phyloP scores from a whole-genome alignment of 164 flowering plant genomes.

The Stephania japonica region DNA sequence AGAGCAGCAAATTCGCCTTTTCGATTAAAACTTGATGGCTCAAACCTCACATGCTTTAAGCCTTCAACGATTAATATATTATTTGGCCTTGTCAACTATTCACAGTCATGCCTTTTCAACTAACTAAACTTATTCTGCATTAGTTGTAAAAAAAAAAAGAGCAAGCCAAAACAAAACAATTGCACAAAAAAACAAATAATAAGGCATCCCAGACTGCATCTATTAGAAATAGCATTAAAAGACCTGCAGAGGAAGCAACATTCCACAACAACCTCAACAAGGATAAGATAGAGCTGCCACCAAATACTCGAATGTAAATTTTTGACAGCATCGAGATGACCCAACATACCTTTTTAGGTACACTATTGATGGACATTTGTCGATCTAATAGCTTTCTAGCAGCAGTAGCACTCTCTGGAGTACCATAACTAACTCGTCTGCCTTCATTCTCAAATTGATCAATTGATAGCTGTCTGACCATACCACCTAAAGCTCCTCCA shows the following conservation, averaged over 20 bases:
- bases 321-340: too few species aligned
- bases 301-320: not conserved
- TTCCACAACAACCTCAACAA: not conserved
- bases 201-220: not conserved
- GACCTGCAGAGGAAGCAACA: not conserved
- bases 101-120: not conserved
- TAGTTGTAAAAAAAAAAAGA: not conserved
- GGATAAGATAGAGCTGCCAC: not conserved
- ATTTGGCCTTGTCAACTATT: not conserved
- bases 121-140: not conserved
- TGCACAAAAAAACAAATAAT: not conserved
- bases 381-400: constrained; percentile 92
- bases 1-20: not conserved
- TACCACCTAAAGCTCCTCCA: constrained; percentile 50
- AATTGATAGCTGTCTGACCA: constrained; percentile 40
- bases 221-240: not conserved
- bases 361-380: constrained; percentile 95
- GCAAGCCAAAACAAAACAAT: not conserved
- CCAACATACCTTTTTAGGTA: constrained; percentile 88
- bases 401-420: constrained; percentile 94
- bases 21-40: not conserved
- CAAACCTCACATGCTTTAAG: not conserved
- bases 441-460: constrained; percentile 80
- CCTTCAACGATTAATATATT: not conserved
- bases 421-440: constrained; percentile 95